Evolutionary conservation across 495 filamentous ascomycete genomes (phyloP).

Genomic region (Hypoxylon subgilvum): DNA sequence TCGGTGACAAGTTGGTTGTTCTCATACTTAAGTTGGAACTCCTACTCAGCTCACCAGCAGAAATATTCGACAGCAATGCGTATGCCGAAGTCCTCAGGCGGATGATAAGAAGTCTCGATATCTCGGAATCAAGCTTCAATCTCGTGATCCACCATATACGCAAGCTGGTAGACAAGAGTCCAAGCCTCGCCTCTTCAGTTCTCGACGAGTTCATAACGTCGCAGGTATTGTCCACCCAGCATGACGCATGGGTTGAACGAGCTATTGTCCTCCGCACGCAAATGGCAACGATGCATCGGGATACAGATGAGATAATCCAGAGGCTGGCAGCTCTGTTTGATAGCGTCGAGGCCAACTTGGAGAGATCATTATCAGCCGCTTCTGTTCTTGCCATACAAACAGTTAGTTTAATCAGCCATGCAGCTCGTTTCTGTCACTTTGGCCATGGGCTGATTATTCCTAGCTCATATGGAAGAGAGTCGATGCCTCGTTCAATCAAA

Average conservation of each 20-base stretch:
- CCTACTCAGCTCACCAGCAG: conserved; percentile 52
- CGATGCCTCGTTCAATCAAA: conserved; percentile 60
- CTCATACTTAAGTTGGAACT: conserved; percentile 73
- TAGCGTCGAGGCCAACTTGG: conserved; percentile 25
- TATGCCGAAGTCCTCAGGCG: conserved; percentile 59
- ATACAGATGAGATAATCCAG: conserved; percentile 33
- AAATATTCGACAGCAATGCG: conserved; percentile 53
- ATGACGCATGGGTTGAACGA: conserved; percentile 37
- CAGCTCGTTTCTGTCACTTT: neutral
- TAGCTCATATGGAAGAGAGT: conserved; percentile 80
- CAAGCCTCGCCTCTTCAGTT: conserved; percentile 56
- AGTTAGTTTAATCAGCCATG: conserved; percentile 49
- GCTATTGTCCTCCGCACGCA: conserved; percentile 33
- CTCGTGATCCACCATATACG: conserved; percentile 73
- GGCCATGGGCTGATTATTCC: conserved; percentile 22
- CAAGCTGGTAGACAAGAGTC: conserved; percentile 63
- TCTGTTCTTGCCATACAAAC: conserved; percentile 74
- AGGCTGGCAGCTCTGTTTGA: conserved; percentile 31
- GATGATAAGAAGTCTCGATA: conserved; percentile 62
- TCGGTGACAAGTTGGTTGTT: conserved; percentile 68
- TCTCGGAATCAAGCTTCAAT: conserved; percentile 69
- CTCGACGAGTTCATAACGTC: conserved; percentile 65
- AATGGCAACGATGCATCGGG: conserved; percentile 31
- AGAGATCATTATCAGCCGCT: conserved; percentile 53
- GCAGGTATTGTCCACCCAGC: conserved; percentile 43